Base-by-base conservation (phyloP, 2,329 filamentous ascomycete species). In the Colletotrichum sp. region DNA sequence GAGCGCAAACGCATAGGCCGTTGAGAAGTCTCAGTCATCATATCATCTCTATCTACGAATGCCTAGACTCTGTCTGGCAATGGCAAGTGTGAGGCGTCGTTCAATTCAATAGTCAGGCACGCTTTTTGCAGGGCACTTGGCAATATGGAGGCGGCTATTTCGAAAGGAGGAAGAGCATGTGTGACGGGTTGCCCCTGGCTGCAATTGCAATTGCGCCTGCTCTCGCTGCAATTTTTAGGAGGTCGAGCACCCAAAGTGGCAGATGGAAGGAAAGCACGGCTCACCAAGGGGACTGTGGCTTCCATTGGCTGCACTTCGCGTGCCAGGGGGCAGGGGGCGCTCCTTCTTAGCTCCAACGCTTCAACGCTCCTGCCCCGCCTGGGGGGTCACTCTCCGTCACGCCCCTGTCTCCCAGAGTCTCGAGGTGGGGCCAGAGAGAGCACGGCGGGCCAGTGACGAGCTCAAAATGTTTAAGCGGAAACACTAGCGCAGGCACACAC, bases 401-500 rank as follows among this genome's bases (percentile, higher is more conserved):
- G 24, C 43, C 69, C 73, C 69, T 75, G 69, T 58, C 24, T 34
- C 24, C 26, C 55, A 18, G 26, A 69, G 28, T 56, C 32, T 5
- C 14, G 14, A 24, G 21, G 26, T 72, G 69, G 73, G 21, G 48
- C 32, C 2, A 18, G 13, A 10, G 38, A 28, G 26, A 14, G 21
- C 18, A 2, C 18, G 4, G 24, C 58, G 73, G 43, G 56, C 48
- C 69, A 69, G 71, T 66, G 30, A 62, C 2, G n/a, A 63, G 30
- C 28, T 30, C 56, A 58, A 28, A n/a, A 70, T 26, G 69, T 48
- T 68, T 63, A 78, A 74, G 69, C 61, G 56, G 75, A 78, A 78
- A 78, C 77, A 78, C 77, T 78, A 78, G 77, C 68, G 75, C 76
- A 76, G 68, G 77, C 69, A 77, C 77, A 52, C 59, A 43, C 61